Base-by-base conservation (phyloP, 2,329 filamentous ascomycete species). In the Fusarium sp. region DNA sequence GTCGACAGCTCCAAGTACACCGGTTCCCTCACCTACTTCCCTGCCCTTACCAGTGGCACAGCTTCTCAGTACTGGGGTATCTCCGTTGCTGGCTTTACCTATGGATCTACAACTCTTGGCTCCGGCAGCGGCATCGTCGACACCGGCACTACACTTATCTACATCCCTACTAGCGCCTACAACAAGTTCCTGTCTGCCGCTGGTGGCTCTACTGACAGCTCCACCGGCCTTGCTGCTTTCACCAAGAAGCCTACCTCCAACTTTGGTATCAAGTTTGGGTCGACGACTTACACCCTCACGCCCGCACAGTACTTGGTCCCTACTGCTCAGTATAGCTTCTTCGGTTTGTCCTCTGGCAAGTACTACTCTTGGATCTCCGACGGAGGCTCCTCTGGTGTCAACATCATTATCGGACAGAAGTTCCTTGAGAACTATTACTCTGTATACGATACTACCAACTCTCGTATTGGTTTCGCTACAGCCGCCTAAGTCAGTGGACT, bases 341-440 rank as follows among this genome's bases (percentile, higher is more conserved):
- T 60, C 5, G 57, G 45, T 2, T 3, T 60, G 45, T 9, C 12
- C 12, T n/a, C 44, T 4, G 3, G 35, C 12, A 54, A 36, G 18
- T 59, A 59, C 44, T 59, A 59, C 26, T 10, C 56, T 3, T 59
- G 56, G 56, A 51, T 59, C 8, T 0, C 0, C 8, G 44, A 59
- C 3, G 58, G 58, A 10, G 58, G 58, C 1, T 36, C 28, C 12
- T 35, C 28, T 36, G 48, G 48, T 36, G 48, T 61, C 48, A 61
- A 56, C 30, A 36, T 22, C 11, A 56, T 61, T 5, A 61, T 61
- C 4, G 58, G 58, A 56, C 58, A 61, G 38, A 61, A 61, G 38
- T 61, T 61, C 20, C 58, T 61, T 15, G 58, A 61, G 30, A 56
- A 56, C 28, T 61, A 61, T 15, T 61, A 61, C 38, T 61, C 58